phyloP scores from a whole-genome alignment of 2,329 filamentous ascomycete genomes.

The Penicillium nordicum region DNA sequence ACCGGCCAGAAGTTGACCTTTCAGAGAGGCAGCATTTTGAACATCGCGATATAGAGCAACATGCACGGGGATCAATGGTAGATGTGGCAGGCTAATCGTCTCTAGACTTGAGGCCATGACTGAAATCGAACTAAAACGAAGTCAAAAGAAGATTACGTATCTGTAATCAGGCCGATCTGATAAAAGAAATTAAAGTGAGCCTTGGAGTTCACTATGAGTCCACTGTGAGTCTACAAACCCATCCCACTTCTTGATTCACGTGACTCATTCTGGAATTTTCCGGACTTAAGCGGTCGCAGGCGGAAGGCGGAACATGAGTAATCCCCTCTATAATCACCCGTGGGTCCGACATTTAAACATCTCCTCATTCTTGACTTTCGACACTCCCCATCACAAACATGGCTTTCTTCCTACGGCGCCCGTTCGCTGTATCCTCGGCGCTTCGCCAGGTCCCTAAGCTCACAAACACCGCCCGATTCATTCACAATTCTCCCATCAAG shows the following conservation, averaged over 20 bases:
- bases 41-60: slow-evolving; percentile 73
- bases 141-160: slow-evolving; percentile 3
- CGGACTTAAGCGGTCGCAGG: slow-evolving; percentile 10
- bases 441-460: slow-evolving; percentile 56
- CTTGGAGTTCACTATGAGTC: neutral
- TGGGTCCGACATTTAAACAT: slow-evolving; percentile 20
- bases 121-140: neutral
- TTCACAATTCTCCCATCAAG: slow-evolving; percentile 58
- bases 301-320: slow-evolving; percentile 8
- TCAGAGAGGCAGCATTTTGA: slow-evolving; percentile 71
- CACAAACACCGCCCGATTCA: slow-evolving; percentile 51
- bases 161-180: slow-evolving; percentile 10
- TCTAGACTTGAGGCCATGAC: slow-evolving; percentile 50
- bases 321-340: slow-evolving; percentile 26
- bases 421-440: slow-evolving; percentile 60
- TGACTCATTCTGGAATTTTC: slow-evolving; percentile 13
- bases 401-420: slow-evolving; percentile 63
- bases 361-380: slow-evolving; percentile 9
- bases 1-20: slow-evolving; percentile 77
- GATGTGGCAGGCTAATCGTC: slow-evolving; percentile 69
- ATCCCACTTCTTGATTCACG: slow-evolving; percentile 7
- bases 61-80: slow-evolving; percentile 69
- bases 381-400: slow-evolving; percentile 42
- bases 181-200: neutral
- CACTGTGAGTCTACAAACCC: neutral